A percentile compares a stretch with the other conserved stretches of the same genome.
These are phyloP conservation scores for Fusarium sp. DNA, from an alignment of 2,329 filamentous ascomycete genomes.

Conservation along the genomic window DNA sequence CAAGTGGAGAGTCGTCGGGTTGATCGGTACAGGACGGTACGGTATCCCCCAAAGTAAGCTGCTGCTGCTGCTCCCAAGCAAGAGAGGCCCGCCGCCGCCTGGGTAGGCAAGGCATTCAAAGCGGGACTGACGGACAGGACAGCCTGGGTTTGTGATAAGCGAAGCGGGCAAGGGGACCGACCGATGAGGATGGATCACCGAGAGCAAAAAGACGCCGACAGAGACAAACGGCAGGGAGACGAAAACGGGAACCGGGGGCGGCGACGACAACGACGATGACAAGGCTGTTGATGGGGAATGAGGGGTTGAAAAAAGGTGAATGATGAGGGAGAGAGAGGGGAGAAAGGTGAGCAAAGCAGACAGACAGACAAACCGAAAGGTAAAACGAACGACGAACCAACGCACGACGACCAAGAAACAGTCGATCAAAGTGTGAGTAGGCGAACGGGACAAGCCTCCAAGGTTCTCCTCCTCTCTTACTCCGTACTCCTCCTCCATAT, in stretches of 20 bases:
- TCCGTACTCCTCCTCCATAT: not conserved
- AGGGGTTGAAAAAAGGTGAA: not conserved
- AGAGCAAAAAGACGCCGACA: constrained; percentile 2
- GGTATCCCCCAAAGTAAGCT: constrained; percentile 19
- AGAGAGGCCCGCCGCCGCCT: constrained; percentile 11
- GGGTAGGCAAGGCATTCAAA: constrained; percentile 19
- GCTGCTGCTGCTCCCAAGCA: constrained; percentile 4
- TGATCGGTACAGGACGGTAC: constrained; percentile 4
- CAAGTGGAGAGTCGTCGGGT: constrained; percentile 22
- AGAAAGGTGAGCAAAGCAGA: not conserved
- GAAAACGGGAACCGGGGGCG: not conserved
- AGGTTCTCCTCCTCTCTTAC: not conserved
- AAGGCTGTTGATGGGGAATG: not conserved
- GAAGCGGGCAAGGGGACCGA: not conserved
- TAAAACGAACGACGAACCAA: constrained; percentile 3
- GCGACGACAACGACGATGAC: not conserved
- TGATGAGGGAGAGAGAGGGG: not conserved
- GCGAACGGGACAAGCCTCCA: constrained; percentile 4
- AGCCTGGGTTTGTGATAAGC: constrained; percentile 22
- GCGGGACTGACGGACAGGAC: constrained; percentile 17
- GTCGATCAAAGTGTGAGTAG: not conserved
- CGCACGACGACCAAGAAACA: not conserved
- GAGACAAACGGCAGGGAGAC: constrained; percentile 8
- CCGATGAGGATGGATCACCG: constrained; percentile 22
- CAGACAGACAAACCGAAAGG: not conserved